Evolutionary conservation across 1,284 basidiomycete species (phyloP), one percentile per base, ranked within the genome.

Genomic region (Meira nashicola): DNA sequence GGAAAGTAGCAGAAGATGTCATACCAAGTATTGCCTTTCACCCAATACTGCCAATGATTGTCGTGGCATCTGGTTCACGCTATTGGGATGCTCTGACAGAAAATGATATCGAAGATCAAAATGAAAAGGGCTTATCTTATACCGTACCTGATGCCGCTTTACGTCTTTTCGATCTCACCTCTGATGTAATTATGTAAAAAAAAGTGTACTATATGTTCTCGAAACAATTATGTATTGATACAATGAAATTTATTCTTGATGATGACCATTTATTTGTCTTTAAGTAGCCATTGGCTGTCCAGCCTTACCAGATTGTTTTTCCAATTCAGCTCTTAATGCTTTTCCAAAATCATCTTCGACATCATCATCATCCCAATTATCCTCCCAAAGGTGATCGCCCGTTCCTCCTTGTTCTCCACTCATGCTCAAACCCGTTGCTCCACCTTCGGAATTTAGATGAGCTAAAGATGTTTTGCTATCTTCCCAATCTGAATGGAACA

Each of bases 281-380:
- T 10, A 48, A 21, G 46, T 21, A 25, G 25, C 46, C 46, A 48
- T 48, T 48, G 46, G n/a, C 21, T 15, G 14, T n/a, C 12, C 25
- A 14, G 46, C 4, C 17, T 25, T 48, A 12, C 46, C 25, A 14
- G 46, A 48, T 23, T 48, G 14, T 23, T 48, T 48, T 12, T 48
- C 46, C 12, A 48, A 25, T 25, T 48, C 46, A 17, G 46, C 46
- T 48, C 46, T 86, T 70, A 98, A 82, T 80, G 95, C 92, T 60
- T 90, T 87, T 74, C 91, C 93, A 78, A 97, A 98, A 71, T 96
- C 92, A 75, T 96, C 93, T 78, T 95, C 94, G 63, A 95, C 87
- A 79, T 96, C 93, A 80, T 98, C 94, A 74, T 98, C 94, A 75
- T 98, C 94, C 94, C 94, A 98, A 79, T 96, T 96, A 74, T 97